Percentiles rank a stretch among this genome's conserved stretches.
phyloP scores from a whole-genome alignment of 331 rosid genomes.

The Rhamnella rubrinervis region DNA sequence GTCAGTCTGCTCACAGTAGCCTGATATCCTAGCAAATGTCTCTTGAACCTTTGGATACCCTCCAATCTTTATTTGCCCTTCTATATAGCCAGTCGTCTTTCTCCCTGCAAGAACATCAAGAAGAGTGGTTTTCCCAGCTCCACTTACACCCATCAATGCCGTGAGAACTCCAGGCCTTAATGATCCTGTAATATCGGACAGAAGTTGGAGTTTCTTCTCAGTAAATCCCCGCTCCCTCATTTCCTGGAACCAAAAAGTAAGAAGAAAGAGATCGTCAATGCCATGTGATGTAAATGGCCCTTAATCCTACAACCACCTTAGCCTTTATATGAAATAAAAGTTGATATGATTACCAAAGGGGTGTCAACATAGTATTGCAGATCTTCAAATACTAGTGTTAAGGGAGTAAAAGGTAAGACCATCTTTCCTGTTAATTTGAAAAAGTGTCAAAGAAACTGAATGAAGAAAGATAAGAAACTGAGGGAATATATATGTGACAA shows the following conservation, averaged over 20 bases:
- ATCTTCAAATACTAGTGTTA: conserved; percentile 43
- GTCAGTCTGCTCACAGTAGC: conserved; percentile 62
- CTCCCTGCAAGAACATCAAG: conserved; percentile 60
- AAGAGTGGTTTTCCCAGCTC: conserved; percentile 68
- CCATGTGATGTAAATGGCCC: background rate
- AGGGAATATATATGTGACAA: background rate
- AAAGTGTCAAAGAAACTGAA: background rate
- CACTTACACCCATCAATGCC: conserved; percentile 65
- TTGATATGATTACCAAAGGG: conserved; percentile 35
- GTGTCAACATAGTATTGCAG: conserved; percentile 51
- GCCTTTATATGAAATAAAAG: background rate
- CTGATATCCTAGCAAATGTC: conserved; percentile 57
- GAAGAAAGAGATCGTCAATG: no score
- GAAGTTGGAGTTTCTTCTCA: conserved; percentile 47
- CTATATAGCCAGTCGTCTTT: conserved; percentile 49
- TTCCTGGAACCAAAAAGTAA: conserved; percentile 32
- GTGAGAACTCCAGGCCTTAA: conserved; percentile 54
- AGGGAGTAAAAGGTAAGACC: conserved; percentile 58
- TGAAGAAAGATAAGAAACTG: background rate
- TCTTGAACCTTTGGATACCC: conserved; percentile 55
- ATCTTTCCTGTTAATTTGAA: conserved; percentile 33
- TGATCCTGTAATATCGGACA: conserved; percentile 48
- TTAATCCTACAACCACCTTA: conserved; percentile 2
- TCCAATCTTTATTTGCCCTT: conserved; percentile 52
- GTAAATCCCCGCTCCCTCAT: conserved; percentile 37